These are phyloP conservation scores for Euryodendron excelsum DNA, from an alignment of 148 eudicot genomes.

Conservation along the genomic window DNA sequence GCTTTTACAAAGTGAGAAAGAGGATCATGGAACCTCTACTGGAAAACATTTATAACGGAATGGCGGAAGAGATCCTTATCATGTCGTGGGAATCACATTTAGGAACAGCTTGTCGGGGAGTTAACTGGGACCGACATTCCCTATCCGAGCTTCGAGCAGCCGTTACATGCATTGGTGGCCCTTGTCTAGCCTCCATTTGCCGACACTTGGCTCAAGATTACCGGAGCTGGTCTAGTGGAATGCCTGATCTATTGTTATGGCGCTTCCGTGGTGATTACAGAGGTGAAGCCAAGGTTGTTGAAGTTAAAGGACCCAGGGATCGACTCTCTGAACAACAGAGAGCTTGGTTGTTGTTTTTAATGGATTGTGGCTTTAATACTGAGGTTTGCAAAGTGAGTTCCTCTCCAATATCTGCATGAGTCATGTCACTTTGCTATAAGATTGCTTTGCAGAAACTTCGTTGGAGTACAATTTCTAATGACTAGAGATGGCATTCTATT, in stretches of 20 bases:
- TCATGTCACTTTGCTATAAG: background rate
- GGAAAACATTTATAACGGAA: conserved; percentile 57
- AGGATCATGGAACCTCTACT: conserved; percentile 57
- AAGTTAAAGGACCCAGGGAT: conserved; percentile 93
- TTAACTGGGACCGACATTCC: conserved; percentile 77
- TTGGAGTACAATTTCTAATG: conserved; percentile 5
- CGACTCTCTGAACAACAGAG: conserved; percentile 94
- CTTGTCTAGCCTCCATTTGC: conserved; percentile 66
- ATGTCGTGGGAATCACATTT: conserved; percentile 74
- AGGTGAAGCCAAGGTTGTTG: conserved; percentile 96
- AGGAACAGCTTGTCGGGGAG: conserved; percentile 83
- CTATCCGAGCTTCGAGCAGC: conserved; percentile 77
- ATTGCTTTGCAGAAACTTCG: background rate
- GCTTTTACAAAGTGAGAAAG: conserved; percentile 61
- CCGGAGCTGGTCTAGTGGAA: conserved; percentile 88
- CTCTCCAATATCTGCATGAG: conserved; percentile 22
- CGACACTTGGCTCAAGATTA: conserved; percentile 85
- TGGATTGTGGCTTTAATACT: conserved; percentile 74
- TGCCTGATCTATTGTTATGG: conserved; percentile 93
- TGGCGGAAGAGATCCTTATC: conserved; percentile 77
- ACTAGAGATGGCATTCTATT: conserved; percentile 23
- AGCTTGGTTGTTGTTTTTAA: conserved; percentile 81
- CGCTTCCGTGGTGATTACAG: conserved; percentile 66
- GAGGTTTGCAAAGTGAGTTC: conserved; percentile 89
- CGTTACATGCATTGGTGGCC: conserved; percentile 77